phyloP scores from a whole-genome alignment of 2,329 filamentous ascomycete species.

The Diplocarpon rosae region DNA sequence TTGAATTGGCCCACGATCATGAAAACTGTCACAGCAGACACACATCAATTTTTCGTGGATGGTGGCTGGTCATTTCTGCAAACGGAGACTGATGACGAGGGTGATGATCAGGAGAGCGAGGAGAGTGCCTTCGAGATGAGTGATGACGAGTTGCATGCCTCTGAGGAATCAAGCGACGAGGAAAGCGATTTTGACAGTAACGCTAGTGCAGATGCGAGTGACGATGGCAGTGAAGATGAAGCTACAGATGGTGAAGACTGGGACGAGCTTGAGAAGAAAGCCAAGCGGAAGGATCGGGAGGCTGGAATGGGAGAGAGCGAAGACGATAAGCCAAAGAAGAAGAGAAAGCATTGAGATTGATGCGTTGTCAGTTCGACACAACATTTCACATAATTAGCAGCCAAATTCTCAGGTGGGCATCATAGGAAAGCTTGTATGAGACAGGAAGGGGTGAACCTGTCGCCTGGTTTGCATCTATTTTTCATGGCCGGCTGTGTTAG shows the following conservation, averaged over 20 bases:
- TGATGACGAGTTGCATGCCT: slow-evolving; percentile 62
- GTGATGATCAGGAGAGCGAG: slow-evolving; percentile 66
- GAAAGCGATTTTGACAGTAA: slow-evolving; percentile 92
- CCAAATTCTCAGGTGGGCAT: too few relatives aligned
- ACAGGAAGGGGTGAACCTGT: not conserved
- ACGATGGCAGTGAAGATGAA: slow-evolving; percentile 60
- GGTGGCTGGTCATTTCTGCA: slow-evolving; percentile 92
- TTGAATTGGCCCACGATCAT: slow-evolving; percentile 99
- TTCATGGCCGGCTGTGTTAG: too few relatives aligned
- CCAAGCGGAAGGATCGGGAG: slow-evolving; percentile 70
- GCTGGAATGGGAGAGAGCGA: slow-evolving; percentile 60
- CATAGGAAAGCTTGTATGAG: not conserved
- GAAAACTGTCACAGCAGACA: slow-evolving; percentile 93
- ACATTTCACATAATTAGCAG: too few relatives aligned
- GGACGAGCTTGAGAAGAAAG: slow-evolving; percentile 91
- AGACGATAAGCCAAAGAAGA: slow-evolving; percentile 59
- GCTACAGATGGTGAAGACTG: slow-evolving; percentile 80
- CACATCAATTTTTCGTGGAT: slow-evolving; percentile 89
- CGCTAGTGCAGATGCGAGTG: slow-evolving; percentile 69
- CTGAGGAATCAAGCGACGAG: slow-evolving; percentile 43
- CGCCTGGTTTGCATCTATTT: not conserved
- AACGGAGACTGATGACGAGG: slow-evolving; percentile 79
- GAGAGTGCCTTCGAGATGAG: slow-evolving; percentile 88
- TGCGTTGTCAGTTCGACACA: not conserved
- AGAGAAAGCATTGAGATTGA: slow-evolving; percentile 39